Evolutionary conservation across 2,329 filamentous ascomycete genomes (phyloP), one percentile per base, ranked within the genome.

Genomic region (Claviceps sp.): DNA sequence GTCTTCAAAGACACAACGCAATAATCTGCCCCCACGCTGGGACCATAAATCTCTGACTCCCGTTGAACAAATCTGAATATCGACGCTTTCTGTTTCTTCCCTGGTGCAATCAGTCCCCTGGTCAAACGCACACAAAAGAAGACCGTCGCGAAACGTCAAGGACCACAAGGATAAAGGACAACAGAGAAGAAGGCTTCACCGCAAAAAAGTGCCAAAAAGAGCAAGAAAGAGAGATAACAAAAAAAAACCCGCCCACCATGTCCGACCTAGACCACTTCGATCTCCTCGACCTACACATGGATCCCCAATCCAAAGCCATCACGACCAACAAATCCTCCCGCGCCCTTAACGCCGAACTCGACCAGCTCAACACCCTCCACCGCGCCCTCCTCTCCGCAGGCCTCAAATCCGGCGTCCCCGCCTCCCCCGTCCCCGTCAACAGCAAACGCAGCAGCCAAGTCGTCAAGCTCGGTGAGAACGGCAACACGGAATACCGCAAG

Each of bases 371-470:
- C 75, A 64, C 69, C 49, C 80, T 96, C 49, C 87, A 95, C 80
- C 81, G 82, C 59, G 68, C 78, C 44, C 79, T 97, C 55, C 74
- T 93, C 60, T 69, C 70, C 52, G 67, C 68, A 59, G 76, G 80
- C 45, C 68, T 73, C 34, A 80, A 84, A 5, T 76, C 80, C 54
- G 76, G 71, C 47, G 74, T 89, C 19, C 91, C 91, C 0, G 89
- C 90, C 5, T 86, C 91, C 0, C 93, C 93, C 0, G 78, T 95
- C 43, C 90, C 90, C 54, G 84, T 96, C 56, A 94, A 95, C 74
- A 90, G 89, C 50, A 95, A 96, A 73, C 88, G 91, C 63, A 84
- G 80, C 58, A 89, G 87, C 39, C 82, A 90, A 65, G 86, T 98
- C 69, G 81, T 76, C 70, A 97, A 97, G 72, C 82, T 97, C 58